Percentiles rank a stretch among this genome's conserved stretches.
phyloP scores from a whole-genome alignment of 2,329 filamentous ascomycete genomes.

The Didymella segeticola region DNA sequence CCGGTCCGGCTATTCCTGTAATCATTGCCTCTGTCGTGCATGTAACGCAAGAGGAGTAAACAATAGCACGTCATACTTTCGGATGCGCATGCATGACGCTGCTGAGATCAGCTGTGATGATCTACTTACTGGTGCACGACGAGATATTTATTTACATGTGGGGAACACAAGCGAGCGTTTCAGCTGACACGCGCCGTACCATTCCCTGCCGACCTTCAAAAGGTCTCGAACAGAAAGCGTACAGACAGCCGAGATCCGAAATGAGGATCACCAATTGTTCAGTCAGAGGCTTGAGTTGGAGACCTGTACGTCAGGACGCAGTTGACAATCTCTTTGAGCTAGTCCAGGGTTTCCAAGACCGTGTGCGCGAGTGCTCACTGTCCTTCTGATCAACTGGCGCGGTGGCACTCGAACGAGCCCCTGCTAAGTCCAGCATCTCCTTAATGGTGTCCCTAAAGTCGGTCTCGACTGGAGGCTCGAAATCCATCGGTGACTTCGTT shows the following conservation, averaged over 20 bases:
- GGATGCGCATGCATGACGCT: not conserved
- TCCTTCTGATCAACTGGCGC: not conserved
- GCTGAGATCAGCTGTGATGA: not conserved
- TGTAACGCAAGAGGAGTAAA: not conserved
- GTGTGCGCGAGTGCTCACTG: not conserved
- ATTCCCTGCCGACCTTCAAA: constrained; percentile 5
- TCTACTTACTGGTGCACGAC: constrained; percentile 4
- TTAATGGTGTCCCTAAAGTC: constrained; percentile 31
- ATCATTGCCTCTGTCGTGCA: not conserved
- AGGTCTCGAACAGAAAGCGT: constrained; percentile 6
- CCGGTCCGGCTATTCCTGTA: not conserved
- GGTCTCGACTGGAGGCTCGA: constrained; percentile 11
- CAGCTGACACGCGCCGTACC: constrained; percentile 11
- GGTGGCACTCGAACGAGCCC: not conserved
- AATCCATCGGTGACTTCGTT: not conserved
- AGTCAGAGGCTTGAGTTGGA: not conserved
- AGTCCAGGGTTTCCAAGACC: constrained; percentile 1
- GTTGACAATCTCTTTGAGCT: not conserved
- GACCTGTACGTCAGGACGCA: not conserved
- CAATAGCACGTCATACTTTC: not conserved
- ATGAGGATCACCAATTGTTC: constrained; percentile 1
- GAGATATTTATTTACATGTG: constrained; percentile 5
- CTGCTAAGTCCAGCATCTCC: constrained; percentile 26
- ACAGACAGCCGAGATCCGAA: not conserved
- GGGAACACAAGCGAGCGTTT: constrained; percentile 14